Conservation (phyloP, 805 yeast species). For the Yamadazyma nakazawae region DNA sequence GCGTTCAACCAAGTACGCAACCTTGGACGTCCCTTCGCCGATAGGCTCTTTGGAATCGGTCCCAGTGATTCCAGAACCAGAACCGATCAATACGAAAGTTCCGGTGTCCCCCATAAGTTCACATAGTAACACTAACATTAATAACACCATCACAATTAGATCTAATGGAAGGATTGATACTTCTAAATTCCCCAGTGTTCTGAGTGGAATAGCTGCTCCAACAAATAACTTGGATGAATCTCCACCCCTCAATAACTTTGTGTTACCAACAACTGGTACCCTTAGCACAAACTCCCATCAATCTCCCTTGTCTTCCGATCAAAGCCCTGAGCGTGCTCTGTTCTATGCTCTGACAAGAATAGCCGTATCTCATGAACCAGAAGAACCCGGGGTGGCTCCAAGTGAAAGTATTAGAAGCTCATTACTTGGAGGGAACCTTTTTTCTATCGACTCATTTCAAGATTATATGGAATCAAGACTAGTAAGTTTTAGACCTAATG, state of each 20-base stretch:
- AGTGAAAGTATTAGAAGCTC: background rate
- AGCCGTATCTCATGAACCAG: background rate
- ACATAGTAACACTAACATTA: background rate
- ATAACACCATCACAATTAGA: constrained; percentile 1
- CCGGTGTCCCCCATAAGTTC: background rate
- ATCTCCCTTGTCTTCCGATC: background rate
- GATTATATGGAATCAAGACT: constrained; percentile 30
- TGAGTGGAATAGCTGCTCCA: background rate
- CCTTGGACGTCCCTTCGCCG: background rate
- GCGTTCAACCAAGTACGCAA: background rate
- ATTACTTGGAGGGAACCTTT: background rate
- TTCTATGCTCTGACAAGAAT: constrained; percentile 1
- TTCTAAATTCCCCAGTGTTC: background rate
- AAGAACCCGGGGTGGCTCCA: background rate
- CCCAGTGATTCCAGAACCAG: background rate
- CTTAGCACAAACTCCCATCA: background rate
- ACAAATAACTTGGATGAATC: background rate
- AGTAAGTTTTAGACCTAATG: constrained; percentile 30
- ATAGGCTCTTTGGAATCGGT: background rate
- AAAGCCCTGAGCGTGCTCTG: background rate
- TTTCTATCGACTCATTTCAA: constrained; percentile 15
- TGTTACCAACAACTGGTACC: background rate
- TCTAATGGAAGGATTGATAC: constrained; percentile 3
- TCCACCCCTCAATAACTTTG: background rate
- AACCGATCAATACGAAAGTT: background rate